Evolutionary conservation across 2,329 filamentous ascomycete genomes (phyloP).

Genomic region (Fusarium chlamydosporum): DNA sequence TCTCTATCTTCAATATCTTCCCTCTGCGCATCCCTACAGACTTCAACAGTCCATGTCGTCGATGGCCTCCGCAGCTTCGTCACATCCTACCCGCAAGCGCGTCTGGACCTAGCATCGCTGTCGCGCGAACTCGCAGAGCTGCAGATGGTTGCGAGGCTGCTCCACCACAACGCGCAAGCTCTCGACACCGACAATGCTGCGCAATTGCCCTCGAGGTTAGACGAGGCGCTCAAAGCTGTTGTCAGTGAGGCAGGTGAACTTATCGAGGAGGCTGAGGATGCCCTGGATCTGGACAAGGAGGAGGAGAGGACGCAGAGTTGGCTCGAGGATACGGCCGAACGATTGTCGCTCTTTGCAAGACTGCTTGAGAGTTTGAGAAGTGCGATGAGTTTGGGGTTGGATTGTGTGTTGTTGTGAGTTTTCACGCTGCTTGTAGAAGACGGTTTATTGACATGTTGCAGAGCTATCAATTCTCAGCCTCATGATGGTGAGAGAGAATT

Average conservation of each 20-base stretch:
- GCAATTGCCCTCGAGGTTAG: slow-evolving; percentile 31
- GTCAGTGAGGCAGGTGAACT: slow-evolving; percentile 39
- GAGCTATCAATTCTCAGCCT: slow-evolving; percentile 47
- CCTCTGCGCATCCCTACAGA: slow-evolving; percentile 45
- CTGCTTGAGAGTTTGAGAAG: slow-evolving; percentile 43
- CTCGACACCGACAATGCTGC: slow-evolving; percentile 26
- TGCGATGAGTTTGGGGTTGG: slow-evolving; percentile 47
- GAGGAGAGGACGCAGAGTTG: slow-evolving; percentile 35
- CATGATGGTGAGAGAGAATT: slow-evolving; percentile 39
- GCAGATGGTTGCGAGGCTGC: slow-evolving; percentile 47
- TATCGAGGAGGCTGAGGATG: slow-evolving; percentile 46
- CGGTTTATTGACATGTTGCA: slow-evolving; percentile 22
- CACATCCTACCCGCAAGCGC: slow-evolving; percentile 44
- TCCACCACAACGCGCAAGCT: slow-evolving; percentile 45
- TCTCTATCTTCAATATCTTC: slow-evolving; percentile 36
- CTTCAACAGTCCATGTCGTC: slow-evolving; percentile 34
- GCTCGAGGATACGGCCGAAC: slow-evolving; percentile 48
- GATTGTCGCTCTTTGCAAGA: slow-evolving; percentile 38
- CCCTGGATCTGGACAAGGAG: slow-evolving; percentile 30
- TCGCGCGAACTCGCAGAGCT: slow-evolving; percentile 51
- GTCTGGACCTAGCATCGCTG: slow-evolving; percentile 45
- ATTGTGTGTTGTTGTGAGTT: slow-evolving; percentile 45
- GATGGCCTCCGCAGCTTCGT: slow-evolving; percentile 48
- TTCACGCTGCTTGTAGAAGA: too few relatives aligned
- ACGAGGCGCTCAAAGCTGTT: slow-evolving; percentile 36